These are phyloP conservation scores for Aspergillus cristatus DNA, from an alignment of 495 filamentous ascomycete genomes.

Conservation along the genomic window DNA sequence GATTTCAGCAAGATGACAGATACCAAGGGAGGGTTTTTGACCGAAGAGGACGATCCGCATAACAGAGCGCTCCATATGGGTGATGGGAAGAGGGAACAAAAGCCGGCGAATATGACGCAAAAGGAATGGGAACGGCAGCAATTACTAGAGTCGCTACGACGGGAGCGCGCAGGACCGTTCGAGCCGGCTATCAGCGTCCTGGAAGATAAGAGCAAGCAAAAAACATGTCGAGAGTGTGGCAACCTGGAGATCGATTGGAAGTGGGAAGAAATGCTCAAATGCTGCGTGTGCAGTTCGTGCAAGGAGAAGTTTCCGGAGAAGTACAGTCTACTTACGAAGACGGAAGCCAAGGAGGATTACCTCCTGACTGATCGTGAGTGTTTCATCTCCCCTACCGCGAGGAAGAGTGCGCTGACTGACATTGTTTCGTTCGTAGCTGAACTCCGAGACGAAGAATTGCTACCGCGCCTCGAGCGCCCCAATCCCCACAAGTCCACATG, in stretches of 20 bases:
- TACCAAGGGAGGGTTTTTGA: constrained; percentile 91
- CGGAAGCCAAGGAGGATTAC: constrained; percentile 91
- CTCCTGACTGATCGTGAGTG: constrained; percentile 81
- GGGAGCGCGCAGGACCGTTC: constrained; percentile 70
- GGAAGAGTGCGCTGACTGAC: background rate
- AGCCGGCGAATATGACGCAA: constrained; percentile 79
- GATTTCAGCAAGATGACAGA: constrained; percentile 97
- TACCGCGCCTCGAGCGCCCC: constrained; percentile 79
- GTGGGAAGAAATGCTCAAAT: constrained; percentile 74
- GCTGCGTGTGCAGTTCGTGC: constrained; percentile 62
- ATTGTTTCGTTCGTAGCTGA: constrained; percentile 50
- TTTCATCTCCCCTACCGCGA: too few relatives aligned
- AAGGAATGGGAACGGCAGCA: constrained; percentile 88
- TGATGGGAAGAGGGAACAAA: constrained; percentile 47
- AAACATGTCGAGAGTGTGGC: constrained; percentile 74
- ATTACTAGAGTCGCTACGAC: constrained; percentile 54
- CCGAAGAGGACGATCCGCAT: constrained; percentile 77
- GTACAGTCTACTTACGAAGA: constrained; percentile 92
- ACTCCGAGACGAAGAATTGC: constrained; percentile 70
- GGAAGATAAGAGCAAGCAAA: constrained; percentile 50
- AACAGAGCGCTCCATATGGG: constrained; percentile 63
- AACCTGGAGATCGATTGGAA: constrained; percentile 86
- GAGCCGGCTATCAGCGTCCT: constrained; percentile 76
- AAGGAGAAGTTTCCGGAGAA: constrained; percentile 86
- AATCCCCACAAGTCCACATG: constrained; percentile 94